phyloP scores from a whole-genome alignment of 2,329 filamentous ascomycete species.

The Nemania bipapillata region DNA sequence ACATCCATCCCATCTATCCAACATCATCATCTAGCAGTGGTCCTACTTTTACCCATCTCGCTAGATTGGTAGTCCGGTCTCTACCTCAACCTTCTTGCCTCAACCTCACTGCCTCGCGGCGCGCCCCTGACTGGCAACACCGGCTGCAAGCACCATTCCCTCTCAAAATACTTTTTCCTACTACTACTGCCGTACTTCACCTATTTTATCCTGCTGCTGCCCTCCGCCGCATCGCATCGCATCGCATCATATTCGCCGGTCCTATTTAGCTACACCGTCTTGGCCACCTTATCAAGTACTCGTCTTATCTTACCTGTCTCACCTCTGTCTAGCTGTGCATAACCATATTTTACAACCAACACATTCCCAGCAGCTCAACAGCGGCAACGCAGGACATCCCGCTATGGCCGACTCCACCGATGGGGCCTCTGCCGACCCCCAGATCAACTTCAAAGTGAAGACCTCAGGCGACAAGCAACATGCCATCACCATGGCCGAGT shows the following conservation, averaged over 20 bases:
- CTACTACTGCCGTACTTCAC: background rate
- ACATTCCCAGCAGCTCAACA: background rate
- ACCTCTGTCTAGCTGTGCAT: background rate
- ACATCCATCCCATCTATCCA: background rate
- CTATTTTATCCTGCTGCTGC: background rate
- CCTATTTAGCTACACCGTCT: background rate
- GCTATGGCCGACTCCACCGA: conserved; percentile 74
- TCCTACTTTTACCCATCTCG: background rate
- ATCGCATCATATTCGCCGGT: background rate
- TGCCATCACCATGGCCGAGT: conserved; percentile 79
- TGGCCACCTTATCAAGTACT: background rate
- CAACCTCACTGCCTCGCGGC: background rate
- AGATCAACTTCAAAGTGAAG: conserved; percentile 97
- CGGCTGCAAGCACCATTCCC: background rate
- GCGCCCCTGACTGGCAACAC: background rate
- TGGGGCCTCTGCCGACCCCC: conserved; percentile 69
- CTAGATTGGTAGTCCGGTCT: background rate
- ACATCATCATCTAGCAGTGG: background rate
- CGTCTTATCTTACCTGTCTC: background rate
- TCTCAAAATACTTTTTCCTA: background rate
- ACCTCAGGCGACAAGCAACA: conserved; percentile 91
- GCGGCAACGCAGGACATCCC: conserved; percentile 29
- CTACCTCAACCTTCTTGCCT: background rate
- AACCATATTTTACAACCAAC: conserved; percentile 6
- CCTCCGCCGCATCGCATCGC: background rate